Base-by-base conservation (phyloP, 345 rosid genomes). In the Punica granatum region DNA sequence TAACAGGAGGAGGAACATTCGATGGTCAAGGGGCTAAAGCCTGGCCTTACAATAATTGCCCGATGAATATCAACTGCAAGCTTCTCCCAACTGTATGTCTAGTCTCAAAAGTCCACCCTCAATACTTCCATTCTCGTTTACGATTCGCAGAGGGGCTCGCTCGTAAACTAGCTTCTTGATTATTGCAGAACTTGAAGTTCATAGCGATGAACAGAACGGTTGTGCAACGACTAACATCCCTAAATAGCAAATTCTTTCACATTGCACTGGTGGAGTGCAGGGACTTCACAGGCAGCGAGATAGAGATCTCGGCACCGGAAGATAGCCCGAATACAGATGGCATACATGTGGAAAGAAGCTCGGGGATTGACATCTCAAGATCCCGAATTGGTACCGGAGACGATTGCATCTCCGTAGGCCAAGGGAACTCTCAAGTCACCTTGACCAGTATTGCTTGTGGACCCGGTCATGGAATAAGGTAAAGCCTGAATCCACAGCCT, bases 181-280 rank as follows among this genome's bases (percentile, higher is more conserved):
- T 63, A 28, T 31, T 63, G 41, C 76, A 88, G 88, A 85, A 80
- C 51, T 49, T 84, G 58, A 83, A 84, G 73, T 85, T 85, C 76
- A 77, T 82, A 51, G 88, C 71, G 2, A 80, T 77, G 85, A 78
- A 85, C 67, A 74, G 72, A 74, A 79, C 86, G 19, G 66, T 80
- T 33, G 70, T 81, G 28, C 71, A 76, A 56, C 71, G 76, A 34
- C 77, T 86, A 76, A 77, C 79, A 19, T 86, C 88, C 28, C 51
- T 81, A 75, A 79, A 86, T 43, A 86, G 92, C 88, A 82, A 83
- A 74, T 81, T 82, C 75, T 86, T 88, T 60, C 90, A 86, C 63
- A 75, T 86, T 19, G 85, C 85, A 34, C 72, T 86, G 60, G 86
- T 86, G 2, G 82, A 74, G 62, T 84, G 90, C 48, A 77, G 66